A percentile compares a stretch with the other conserved stretches of the same genome.
Conservation (phyloP, 345 rosid genomes). For the Salix udensis region DNA sequence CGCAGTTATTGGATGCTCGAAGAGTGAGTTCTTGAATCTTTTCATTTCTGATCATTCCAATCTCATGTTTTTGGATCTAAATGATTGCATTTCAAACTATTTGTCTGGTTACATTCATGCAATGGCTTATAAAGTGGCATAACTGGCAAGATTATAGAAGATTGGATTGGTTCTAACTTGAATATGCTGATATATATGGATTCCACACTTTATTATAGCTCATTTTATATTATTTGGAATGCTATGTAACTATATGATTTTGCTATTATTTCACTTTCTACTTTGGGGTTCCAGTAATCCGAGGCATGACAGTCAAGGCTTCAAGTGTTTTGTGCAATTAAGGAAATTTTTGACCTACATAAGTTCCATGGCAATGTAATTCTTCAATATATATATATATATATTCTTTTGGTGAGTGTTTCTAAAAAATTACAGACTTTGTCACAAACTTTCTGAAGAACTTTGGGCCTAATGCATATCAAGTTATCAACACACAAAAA, state of each 20-base stretch:
- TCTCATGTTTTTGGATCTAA: neutral
- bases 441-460: neutral
- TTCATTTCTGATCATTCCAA: neutral
- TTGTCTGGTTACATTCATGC: neutral
- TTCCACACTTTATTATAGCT: neutral
- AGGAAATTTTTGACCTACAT: neutral
- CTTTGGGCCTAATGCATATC: neutral
- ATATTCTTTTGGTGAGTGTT: neutral
- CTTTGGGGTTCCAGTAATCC: neutral
- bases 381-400: neutral
- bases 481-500: neutral
- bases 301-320: neutral
- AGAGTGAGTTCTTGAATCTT: conserved; percentile 61
- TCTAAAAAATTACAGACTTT: neutral
- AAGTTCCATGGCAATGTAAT: neutral
- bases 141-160: neutral
- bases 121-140: neutral
- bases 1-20: conserved; percentile 99
- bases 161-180: neutral
- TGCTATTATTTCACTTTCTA: neutral
- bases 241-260: neutral
- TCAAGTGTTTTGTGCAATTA: neutral
- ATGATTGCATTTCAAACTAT: neutral
- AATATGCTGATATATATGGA: too few species aligned
- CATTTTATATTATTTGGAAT: neutral